Conservation (phyloP, 108 stramenopile species). For the Fistulifera solaris region DNA sequence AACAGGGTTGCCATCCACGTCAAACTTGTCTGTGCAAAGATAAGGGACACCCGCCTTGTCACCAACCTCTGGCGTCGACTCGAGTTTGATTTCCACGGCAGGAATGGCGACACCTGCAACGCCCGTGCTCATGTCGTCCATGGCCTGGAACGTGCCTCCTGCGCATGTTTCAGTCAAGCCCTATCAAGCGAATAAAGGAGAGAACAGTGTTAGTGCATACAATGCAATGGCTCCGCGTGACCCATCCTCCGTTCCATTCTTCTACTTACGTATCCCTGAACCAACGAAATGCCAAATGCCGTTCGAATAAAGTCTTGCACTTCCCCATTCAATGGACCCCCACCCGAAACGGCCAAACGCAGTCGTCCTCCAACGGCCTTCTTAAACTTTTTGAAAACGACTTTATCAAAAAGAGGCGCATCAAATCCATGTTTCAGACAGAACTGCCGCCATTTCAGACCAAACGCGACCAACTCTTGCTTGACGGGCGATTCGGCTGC, state of each 20-base stretch:
- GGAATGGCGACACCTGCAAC: constrained; percentile 70
- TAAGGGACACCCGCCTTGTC: constrained; percentile 77
- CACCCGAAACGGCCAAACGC: constrained; percentile 70
- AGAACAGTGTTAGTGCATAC: not conserved
- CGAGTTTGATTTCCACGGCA: constrained; percentile 65
- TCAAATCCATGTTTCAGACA: constrained; percentile 67
- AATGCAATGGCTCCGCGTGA: too few species aligned
- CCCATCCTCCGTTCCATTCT: too few species aligned
- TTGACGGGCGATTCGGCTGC: constrained; percentile 47
- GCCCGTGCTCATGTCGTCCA: constrained; percentile 49
- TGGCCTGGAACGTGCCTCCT: constrained; percentile 64
- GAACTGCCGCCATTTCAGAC: constrained; percentile 51
- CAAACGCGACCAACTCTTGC: constrained; percentile 59
- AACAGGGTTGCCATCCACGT: constrained; percentile 62
- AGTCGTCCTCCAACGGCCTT: constrained; percentile 73
- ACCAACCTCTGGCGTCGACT: constrained; percentile 66
- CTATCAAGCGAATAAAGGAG: constrained; percentile 6
- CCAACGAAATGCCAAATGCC: constrained; percentile 66
- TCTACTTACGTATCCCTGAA: constrained; percentile 81
- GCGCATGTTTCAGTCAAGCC: constrained; percentile 84
- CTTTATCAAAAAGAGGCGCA: constrained; percentile 78
- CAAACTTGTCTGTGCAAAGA: constrained; percentile 45
- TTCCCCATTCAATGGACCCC: constrained; percentile 76
- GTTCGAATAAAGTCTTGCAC: constrained; percentile 77
- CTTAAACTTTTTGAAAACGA: constrained; percentile 85